These are phyloP conservation scores for Lentinula sp. DNA, from an alignment of 768 basidiomycete genomes.

Conservation along the genomic window DNA sequence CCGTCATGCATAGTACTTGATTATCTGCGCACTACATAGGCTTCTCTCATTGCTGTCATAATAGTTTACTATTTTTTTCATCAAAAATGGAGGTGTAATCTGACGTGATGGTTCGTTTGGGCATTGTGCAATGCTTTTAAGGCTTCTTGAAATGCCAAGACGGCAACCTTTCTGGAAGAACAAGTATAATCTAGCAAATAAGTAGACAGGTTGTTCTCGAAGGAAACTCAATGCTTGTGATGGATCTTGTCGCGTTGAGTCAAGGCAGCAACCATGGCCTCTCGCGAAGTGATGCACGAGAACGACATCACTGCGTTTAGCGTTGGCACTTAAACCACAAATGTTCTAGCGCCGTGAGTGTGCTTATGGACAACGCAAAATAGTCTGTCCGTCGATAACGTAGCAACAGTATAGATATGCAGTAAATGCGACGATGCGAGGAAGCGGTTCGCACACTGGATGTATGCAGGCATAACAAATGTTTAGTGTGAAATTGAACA, in stretches of 20 bases:
- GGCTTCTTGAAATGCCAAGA: too few relatives aligned
- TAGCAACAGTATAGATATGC: not conserved
- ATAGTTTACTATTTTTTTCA: not conserved
- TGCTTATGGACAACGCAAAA: not conserved
- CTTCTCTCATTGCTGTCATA: not conserved
- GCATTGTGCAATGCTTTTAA: too few relatives aligned
- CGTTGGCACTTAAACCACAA: not conserved
- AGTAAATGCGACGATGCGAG: not conserved
- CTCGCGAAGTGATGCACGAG: not conserved
- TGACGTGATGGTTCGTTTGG: too few relatives aligned
- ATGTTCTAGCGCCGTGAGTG: not conserved
- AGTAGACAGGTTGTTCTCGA: too few relatives aligned
- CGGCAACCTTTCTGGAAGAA: too few relatives aligned
- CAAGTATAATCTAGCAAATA: too few relatives aligned
- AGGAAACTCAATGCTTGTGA: too few relatives aligned
- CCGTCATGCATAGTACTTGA: not conserved
- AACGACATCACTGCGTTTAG: not conserved
- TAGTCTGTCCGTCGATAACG: not conserved
- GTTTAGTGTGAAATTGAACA: not conserved
- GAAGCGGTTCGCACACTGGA: not conserved
- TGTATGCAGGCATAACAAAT: not conserved
- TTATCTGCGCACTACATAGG: not conserved
- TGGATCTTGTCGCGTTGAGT: too few relatives aligned
- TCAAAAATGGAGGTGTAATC: not conserved
- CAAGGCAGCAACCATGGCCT: not conserved